Evolutionary conservation across 1,284 basidiomycete genomes (phyloP).

Genomic region (Dichomitus squalens): DNA sequence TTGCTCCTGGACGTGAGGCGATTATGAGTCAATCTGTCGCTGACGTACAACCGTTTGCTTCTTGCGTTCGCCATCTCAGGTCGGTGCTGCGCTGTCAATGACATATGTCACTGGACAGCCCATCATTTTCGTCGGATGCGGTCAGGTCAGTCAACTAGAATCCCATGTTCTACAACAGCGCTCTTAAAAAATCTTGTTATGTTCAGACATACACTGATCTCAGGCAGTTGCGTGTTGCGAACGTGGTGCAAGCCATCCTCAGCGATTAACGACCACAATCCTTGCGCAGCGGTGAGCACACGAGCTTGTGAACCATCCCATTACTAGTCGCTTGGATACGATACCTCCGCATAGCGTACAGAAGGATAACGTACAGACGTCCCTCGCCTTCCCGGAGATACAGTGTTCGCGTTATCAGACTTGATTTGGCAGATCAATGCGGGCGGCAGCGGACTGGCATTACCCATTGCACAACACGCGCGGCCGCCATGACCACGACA

Average conservation of each 20-base stretch:
- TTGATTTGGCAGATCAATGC: neutral
- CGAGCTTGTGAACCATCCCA: neutral
- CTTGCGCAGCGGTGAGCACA: neutral
- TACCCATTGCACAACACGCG: neutral
- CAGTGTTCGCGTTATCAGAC: neutral
- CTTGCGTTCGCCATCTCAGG: constrained; percentile 47
- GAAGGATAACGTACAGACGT: neutral
- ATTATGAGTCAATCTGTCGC: neutral
- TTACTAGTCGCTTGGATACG: neutral
- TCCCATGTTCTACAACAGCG: neutral
- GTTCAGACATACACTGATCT: constrained; percentile 91
- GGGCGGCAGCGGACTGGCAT: neutral
- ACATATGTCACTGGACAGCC: constrained; percentile 97
- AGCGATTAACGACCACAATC: constrained; percentile 51
- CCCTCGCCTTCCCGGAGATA: neutral
- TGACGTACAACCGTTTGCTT: neutral
- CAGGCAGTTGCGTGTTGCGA: constrained; percentile 85
- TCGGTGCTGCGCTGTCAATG: constrained; percentile 95
- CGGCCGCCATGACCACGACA: no score
- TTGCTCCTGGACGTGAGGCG: no score
- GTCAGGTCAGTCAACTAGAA: constrained; percentile 60
- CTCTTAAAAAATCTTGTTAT: neutral
- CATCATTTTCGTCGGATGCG: constrained; percentile 95
- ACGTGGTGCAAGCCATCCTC: constrained; percentile 90
- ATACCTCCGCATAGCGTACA: neutral